A percentile compares a stretch with the other conserved stretches of the same genome.
These are phyloP conservation scores for Mallotus nudiflorus DNA, from an alignment of 345 rosid species.

Conservation along the genomic window DNA sequence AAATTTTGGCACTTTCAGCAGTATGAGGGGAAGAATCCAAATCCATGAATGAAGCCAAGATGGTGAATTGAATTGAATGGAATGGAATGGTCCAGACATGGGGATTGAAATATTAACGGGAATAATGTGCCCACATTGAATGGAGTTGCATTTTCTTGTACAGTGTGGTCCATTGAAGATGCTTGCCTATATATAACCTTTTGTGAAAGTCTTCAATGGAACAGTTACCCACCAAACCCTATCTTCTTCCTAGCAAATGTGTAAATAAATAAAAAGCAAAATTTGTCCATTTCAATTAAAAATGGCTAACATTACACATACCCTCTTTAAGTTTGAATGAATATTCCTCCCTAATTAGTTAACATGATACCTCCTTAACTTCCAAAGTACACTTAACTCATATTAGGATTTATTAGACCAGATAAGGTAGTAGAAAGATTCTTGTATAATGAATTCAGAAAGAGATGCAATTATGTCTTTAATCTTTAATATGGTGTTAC, in stretches of 20 bases:
- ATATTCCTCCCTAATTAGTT: too few relatives aligned
- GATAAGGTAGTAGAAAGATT: too few relatives aligned
- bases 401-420: too few relatives aligned
- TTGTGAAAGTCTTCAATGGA: constrained; percentile 22
- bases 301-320: too few relatives aligned
- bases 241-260: background rate
- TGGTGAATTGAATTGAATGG: constrained; percentile 10
- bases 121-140: constrained; percentile 31
- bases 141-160: constrained; percentile 24
- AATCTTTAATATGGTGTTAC: too few relatives aligned
- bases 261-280: too few relatives aligned
- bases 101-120: constrained; percentile 13
- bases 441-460: too few relatives aligned
- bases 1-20: constrained; percentile 4
- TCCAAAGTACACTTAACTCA: too few relatives aligned
- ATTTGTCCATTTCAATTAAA: background rate
- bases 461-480: too few relatives aligned
- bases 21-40: background rate
- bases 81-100: constrained; percentile 24
- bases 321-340: too few relatives aligned
- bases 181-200: constrained; percentile 11
- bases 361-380: too few relatives aligned
- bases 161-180: constrained; percentile 42
- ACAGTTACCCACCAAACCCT: constrained; percentile 12
- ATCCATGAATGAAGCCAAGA: constrained; percentile 19